These are phyloP conservation scores for Crithidia thermophila DNA, from an alignment of 208 protist species.

Conservation along the genomic window DNA sequence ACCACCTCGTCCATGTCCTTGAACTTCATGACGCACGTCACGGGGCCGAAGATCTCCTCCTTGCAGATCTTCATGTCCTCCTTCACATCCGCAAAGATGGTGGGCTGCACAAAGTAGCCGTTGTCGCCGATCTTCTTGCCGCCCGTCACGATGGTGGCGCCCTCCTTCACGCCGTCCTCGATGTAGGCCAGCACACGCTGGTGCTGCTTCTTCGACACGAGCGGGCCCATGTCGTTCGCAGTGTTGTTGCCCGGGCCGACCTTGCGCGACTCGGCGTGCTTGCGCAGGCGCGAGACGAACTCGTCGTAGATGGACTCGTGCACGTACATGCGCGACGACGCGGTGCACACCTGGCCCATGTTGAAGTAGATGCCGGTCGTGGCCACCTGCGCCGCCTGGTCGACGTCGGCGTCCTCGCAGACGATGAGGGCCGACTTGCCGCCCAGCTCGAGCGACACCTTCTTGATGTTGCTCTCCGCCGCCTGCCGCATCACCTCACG, in stretches of 20 bases:
- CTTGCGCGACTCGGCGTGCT: slow-evolving; percentile 47
- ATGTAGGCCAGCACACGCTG: slow-evolving; percentile 82
- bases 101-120: slow-evolving; percentile 89
- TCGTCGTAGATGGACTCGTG: slow-evolving; percentile 81
- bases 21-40: slow-evolving; percentile 87
- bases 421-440: slow-evolving; percentile 93
- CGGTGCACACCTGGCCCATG: slow-evolving; percentile 86
- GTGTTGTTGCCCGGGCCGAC: slow-evolving; percentile 66
- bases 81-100: slow-evolving; percentile 76
- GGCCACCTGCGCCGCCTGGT: slow-evolving; percentile 63
- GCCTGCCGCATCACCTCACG: slow-evolving; percentile 66
- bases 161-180: slow-evolving; percentile 72
- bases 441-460: slow-evolving; percentile 88
- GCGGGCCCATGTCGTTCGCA: slow-evolving; percentile 58
- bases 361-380: slow-evolving; percentile 77
- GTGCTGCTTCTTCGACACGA: slow-evolving; percentile 73
- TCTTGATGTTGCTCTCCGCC: slow-evolving; percentile 78
- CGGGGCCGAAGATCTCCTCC: slow-evolving; percentile 93
- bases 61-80: slow-evolving; percentile 77
- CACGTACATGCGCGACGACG: slow-evolving; percentile 85
- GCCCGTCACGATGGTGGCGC: slow-evolving; percentile 68
- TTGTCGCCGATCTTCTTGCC: slow-evolving; percentile 46
- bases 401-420: slow-evolving; percentile 78
- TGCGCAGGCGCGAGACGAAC: slow-evolving; percentile 67
- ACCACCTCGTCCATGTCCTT: slow-evolving; percentile 81